These are phyloP conservation scores for Salvia hispanica DNA, from an alignment of 257 asterid species.

Conservation along the genomic window DNA sequence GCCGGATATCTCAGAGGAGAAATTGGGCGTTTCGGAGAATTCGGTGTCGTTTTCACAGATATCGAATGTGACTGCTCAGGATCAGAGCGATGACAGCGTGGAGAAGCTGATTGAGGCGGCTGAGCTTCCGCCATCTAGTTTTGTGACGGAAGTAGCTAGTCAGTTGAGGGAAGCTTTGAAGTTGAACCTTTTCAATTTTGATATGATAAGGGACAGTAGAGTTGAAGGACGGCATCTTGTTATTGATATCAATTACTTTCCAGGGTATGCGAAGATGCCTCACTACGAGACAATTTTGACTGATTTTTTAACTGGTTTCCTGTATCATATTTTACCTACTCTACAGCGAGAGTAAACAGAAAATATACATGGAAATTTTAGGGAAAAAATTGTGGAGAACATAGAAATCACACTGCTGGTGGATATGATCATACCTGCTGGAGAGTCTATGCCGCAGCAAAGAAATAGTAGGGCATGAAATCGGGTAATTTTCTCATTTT, in stretches of 20 bases:
- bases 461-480: not conserved
- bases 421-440: constrained; percentile 16
- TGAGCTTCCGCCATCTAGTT: constrained; percentile 55
- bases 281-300: constrained; percentile 60
- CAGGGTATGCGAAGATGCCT: constrained; percentile 84
- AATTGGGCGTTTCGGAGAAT: constrained; percentile 32
- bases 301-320: constrained; percentile 46
- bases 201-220: constrained; percentile 66
- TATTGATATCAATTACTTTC: constrained; percentile 85
- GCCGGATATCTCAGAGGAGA: constrained; percentile 56
- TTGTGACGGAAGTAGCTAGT: constrained; percentile 58
- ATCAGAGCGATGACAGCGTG: constrained; percentile 39
- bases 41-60: constrained; percentile 67
- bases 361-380: constrained; percentile 16
- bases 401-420: constrained; percentile 1
- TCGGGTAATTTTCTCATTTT: constrained; percentile 6
- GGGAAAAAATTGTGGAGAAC: not conserved
- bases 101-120: constrained; percentile 48
- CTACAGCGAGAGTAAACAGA: not conserved
- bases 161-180: constrained; percentile 59
- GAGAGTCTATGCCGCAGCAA: constrained; percentile 7
- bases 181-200: constrained; percentile 79
- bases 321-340: not conserved
- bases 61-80: constrained; percentile 54
- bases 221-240: constrained; percentile 57